These are phyloP conservation scores for Nematocida displodere DNA, from an alignment of 371 early-diverging fungal genomes.

Conservation along the genomic window DNA sequence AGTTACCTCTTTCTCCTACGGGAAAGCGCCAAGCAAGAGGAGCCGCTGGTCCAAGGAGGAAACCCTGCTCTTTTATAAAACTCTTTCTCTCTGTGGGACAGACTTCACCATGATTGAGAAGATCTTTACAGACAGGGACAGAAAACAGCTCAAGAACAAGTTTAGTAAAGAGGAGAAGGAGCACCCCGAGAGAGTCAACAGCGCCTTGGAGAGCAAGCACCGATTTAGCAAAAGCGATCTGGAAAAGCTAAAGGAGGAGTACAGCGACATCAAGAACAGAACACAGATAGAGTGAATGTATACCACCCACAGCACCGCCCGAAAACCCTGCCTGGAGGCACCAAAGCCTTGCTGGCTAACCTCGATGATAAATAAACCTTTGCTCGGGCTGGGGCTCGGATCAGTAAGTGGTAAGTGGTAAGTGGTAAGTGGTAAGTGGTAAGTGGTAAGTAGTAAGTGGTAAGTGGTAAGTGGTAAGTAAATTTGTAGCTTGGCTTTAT, in stretches of 20 bases:
- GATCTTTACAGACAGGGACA: constrained; percentile 58
- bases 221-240: constrained; percentile 21
- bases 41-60: constrained; percentile 61
- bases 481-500: no score
- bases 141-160: constrained; percentile 61
- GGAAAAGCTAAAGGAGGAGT: constrained; percentile 13
- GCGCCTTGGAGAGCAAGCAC: neutral
- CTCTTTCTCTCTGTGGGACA: constrained; percentile 59
- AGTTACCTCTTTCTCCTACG: constrained; percentile 62
- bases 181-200: constrained; percentile 11
- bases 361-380: no score
- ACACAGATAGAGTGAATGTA: neutral
- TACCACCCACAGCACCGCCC: no score
- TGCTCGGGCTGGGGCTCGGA: no score
- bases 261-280: constrained; percentile 13
- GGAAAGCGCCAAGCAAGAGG: constrained; percentile 32
- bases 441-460: no score
- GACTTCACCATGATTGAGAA: constrained; percentile 63
- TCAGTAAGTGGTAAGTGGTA: no score
- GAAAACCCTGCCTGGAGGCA: no score
- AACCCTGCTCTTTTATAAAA: constrained; percentile 60
- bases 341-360: no score
- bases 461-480: no score
- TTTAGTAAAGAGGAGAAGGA: constrained; percentile 57
- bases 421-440: no score